Percentiles rank a stretch among this genome's conserved stretches.
phyloP scores from a whole-genome alignment of 1,139 yeast genomes.

The Fermentozyma sake region DNA sequence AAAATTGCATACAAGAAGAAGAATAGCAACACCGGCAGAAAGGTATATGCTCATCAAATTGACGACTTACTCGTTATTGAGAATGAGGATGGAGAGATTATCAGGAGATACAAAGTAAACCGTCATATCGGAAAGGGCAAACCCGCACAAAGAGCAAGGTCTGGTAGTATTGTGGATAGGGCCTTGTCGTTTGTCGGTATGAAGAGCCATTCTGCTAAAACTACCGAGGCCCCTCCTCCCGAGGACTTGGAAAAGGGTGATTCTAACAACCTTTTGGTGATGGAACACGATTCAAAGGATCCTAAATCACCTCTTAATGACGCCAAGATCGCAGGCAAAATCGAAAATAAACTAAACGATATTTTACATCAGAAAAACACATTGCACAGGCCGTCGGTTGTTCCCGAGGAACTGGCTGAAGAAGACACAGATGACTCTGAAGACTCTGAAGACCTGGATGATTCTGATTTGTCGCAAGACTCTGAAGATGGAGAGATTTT shows the following conservation, averaged over 20 bases:
- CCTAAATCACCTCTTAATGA: conserved; percentile 16
- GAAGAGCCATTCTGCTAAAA: conserved; percentile 17
- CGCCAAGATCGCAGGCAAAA: conserved; percentile 16
- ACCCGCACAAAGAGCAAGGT: conserved; percentile 18
- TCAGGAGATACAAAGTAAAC: conserved; percentile 75
- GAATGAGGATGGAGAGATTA: conserved; percentile 86
- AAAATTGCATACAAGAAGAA: conserved; percentile 27
- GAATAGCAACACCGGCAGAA: conserved; percentile 28
- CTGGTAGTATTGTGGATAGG: conserved; percentile 33
- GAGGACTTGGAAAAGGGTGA: conserved; percentile 2
- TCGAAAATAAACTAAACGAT: conserved; percentile 25
- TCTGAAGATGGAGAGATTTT: conserved; percentile 18
- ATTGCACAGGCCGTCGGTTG: too few species aligned
- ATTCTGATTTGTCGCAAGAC: conserved; percentile 12
- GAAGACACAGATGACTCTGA: conserved; percentile 11
- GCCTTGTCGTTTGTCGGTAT: conserved; percentile 53
- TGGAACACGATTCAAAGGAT: conserved; percentile 18
- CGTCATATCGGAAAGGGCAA: conserved; percentile 31
- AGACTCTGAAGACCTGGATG: conserved; percentile 16
- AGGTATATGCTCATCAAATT: conserved; percentile 43
- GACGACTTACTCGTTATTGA: conserved; percentile 80
- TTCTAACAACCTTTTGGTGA: conserved; percentile 8
- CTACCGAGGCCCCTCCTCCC: conserved; percentile 5
- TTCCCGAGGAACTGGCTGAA: conserved; percentile 10
- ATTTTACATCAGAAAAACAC: conserved; percentile 13